Evolutionary conservation across 495 filamentous ascomycete genomes (phyloP), one percentile per base, ranked within the genome.

Genomic region (Neurospora sublineolata): DNA sequence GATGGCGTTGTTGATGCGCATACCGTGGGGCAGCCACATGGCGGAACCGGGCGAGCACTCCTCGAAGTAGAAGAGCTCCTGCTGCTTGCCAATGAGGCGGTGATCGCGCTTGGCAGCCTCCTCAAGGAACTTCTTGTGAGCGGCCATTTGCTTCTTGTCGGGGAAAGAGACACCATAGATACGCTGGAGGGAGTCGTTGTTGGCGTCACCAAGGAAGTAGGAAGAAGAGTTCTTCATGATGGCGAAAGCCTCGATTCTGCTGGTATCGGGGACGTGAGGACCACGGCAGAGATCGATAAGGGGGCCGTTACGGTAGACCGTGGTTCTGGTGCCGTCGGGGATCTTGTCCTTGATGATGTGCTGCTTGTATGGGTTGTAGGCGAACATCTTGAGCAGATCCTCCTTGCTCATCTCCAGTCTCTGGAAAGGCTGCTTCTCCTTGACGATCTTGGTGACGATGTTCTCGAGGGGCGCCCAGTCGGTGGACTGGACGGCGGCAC

Each of bases 121-220:
- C 78, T 97, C 95, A 9, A 99, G 82, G 79, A 96, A 94, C 73
- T 94, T 93, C 82, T 94, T 88, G 82, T 97, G 91, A 74, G 94
- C 93, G 16, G 89, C 86, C 86, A 98, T 91, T 75, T 85, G 85
- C 84, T 97, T 96, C 86, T 98, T 98, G 78, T 98, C 94, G 0
- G 96, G 96, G 82, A 97, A 99, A 33, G 93, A 96, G 68, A 99
- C 89, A 76, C 94, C 96, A 77, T 97, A 95, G 70, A 99, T 94
- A 72, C 95, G 91, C 80, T 98, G 96, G 37, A 99, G 84, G 9
- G 93, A 95, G 77, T 98, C 95, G 77, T 97, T 96, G 76, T 87
- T 87, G 72, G 93, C 89, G 80, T 97, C 93, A 39, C 96, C 96
- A 16, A 97, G 89, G 87, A 96, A 99, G 71, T 98, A 98, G 18